Base-by-base conservation (phyloP, 257 asterid genomes). In the Fraxinus excelsior region DNA sequence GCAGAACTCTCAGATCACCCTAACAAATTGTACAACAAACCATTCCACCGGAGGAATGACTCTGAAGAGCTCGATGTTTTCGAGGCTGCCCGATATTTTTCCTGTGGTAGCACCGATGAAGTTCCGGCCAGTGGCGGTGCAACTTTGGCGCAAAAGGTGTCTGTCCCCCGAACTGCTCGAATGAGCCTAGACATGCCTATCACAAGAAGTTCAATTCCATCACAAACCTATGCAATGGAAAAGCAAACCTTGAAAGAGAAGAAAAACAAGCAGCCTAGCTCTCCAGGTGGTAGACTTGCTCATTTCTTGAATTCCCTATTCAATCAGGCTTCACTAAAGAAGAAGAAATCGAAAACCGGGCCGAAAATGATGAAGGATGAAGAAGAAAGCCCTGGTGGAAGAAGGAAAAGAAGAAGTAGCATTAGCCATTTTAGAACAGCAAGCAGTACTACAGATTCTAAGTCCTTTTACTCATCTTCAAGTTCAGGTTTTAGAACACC, bases 61-160 rank as follows among this genome's bases (percentile, higher is more conserved):
- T 92, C 97, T 58, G 96, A 87, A 32, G 97, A 94, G 78, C 87
- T 94, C 29, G 96, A 88, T 31, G 97, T 92, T 32, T 94, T 94
- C 76, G 97, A 92, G 87, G 98, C 98, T 4, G 88, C 95, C 29
- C 82, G 79, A 25, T 94, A 94, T 74, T 94, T 92, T 91, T 88
- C 96, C 46, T 83, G 80, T 32, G 80, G 78, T 79, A 79, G 80
- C 31, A 80, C 77, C 80, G 80, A 84, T 53, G 97, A 87, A 78
- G 72, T 69, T 67, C 77, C 84, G 29, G 72, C 80, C 73, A 31
- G 65, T 46, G 70, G 68, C 19, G 14, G 68, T 14, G 11, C 80
- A 72, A 53, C 46, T 4, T 16, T 31, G 40, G 18, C 2, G 11
- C 68, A 62, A 23, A 62, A 62, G 34, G 14, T 10, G 19, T 25